Conservation (phyloP, 2,329 filamentous ascomycete genomes). For the Lasiodiplodia citricola region DNA sequence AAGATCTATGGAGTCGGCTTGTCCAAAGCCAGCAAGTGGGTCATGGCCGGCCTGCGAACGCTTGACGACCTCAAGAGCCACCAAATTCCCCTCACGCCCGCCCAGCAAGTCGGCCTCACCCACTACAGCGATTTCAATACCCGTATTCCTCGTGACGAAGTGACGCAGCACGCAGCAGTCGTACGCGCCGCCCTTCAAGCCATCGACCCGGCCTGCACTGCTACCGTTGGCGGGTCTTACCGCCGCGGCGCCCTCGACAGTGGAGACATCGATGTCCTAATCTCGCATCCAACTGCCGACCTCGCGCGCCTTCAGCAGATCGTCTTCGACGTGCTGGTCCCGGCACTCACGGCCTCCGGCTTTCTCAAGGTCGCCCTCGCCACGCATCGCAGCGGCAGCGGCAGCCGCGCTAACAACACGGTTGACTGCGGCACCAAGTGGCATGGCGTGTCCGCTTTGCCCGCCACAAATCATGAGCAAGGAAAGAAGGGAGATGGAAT, state of each 20-base stretch:
- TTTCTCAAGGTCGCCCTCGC: constrained; percentile 77
- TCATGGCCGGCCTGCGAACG: constrained; percentile 74
- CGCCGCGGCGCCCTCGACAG: constrained; percentile 76
- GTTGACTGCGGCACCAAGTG: constrained; percentile 72
- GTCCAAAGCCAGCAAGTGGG: constrained; percentile 74
- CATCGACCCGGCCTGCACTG: constrained; percentile 68
- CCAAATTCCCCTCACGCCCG: constrained; percentile 65
- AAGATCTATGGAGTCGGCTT: constrained; percentile 80
- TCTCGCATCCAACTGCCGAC: constrained; percentile 70
- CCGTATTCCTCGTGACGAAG: constrained; percentile 78
- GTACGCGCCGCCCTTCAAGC: constrained; percentile 64
- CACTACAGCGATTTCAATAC: constrained; percentile 79
- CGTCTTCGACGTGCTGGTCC: constrained; percentile 67
- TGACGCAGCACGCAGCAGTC: constrained; percentile 69
- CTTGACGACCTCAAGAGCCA: constrained; percentile 71
- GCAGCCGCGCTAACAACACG: constrained; percentile 45
- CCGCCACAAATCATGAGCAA: constrained; percentile 47
- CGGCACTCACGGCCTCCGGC: constrained; percentile 60
- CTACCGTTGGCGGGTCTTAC: constrained; percentile 84
- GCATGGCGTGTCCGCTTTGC: constrained; percentile 83
- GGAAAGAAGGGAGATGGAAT: constrained; percentile 31
- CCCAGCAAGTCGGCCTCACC: constrained; percentile 77
- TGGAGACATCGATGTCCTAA: constrained; percentile 83
- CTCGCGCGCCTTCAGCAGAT: constrained; percentile 61
- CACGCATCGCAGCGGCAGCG: constrained; percentile 53